Conservation (phyloP, 2,329 filamentous ascomycete species). For the Metarhizium brunneum region DNA sequence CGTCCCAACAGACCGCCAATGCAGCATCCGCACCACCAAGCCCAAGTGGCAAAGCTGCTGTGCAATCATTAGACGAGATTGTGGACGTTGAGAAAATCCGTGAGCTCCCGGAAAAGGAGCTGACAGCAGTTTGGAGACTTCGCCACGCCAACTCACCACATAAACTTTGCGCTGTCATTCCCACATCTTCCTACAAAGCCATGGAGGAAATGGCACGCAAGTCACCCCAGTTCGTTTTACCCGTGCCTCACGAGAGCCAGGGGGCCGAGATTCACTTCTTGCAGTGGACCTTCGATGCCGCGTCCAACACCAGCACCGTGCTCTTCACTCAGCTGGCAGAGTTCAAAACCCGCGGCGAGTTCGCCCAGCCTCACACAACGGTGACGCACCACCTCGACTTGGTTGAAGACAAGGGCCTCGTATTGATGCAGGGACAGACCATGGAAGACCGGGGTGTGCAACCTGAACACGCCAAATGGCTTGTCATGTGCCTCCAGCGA, state of each 20-base stretch:
- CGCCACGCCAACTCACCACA: constrained; percentile 65
- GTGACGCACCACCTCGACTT: constrained; percentile 87
- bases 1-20: constrained; percentile 15
- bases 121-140: constrained; percentile 83
- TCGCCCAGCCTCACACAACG: constrained; percentile 84
- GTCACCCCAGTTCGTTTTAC: constrained; percentile 85
- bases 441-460: constrained; percentile 66
- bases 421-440: constrained; percentile 78
- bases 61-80: constrained; percentile 41
- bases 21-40: background rate
- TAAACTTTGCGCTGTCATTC: constrained; percentile 78
- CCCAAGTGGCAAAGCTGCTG: constrained; percentile 9
- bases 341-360: constrained; percentile 86
- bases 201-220: constrained; percentile 63
- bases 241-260: constrained; percentile 57
- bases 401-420: constrained; percentile 61
- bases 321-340: constrained; percentile 92
- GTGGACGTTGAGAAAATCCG: constrained; percentile 74
- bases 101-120: constrained; percentile 66
- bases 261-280: constrained; percentile 93
- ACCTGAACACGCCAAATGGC: constrained; percentile 76
- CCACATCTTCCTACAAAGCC: constrained; percentile 59
- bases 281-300: constrained; percentile 83
- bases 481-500: constrained; percentile 86
- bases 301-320: constrained; percentile 58